Conservation (phyloP, 345 rosid species). For the Arabis hirsuta region DNA sequence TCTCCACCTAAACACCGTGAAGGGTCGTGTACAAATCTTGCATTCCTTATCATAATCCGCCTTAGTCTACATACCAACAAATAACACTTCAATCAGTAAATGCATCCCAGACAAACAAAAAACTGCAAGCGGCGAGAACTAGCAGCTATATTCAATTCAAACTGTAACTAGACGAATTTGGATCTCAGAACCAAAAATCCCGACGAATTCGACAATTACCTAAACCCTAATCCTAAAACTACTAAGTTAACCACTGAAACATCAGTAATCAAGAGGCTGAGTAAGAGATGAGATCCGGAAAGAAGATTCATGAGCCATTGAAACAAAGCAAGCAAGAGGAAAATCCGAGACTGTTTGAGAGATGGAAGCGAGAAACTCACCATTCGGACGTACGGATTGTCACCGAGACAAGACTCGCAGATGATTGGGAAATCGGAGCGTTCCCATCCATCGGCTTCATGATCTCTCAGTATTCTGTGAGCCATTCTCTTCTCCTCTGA, state of each 20-base stretch:
- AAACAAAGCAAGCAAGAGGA: not conserved
- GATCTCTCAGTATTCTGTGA: slow-evolving; percentile 79
- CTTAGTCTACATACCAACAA: slow-evolving; percentile 57
- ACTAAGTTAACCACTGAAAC: not conserved
- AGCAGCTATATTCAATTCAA: slow-evolving; percentile 16
- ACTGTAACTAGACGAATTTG: not conserved
- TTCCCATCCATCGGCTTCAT: slow-evolving; percentile 94
- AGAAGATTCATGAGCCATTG: not conserved
- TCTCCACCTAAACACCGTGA: slow-evolving; percentile 91
- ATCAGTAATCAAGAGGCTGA: too few relatives aligned
- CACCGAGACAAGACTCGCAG: slow-evolving; percentile 97
- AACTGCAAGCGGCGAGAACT: not conserved
- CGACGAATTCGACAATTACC: not conserved
- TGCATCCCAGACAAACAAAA: not conserved
- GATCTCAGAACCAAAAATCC: slow-evolving; percentile 13
- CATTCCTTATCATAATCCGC: slow-evolving; percentile 93
- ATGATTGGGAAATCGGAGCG: slow-evolving; percentile 90
- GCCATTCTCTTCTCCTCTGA: slow-evolving; percentile 58
- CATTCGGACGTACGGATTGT: slow-evolving; percentile 94
- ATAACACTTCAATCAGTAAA: slow-evolving; percentile 17
- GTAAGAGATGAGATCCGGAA: not conserved
- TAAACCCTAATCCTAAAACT: slow-evolving; percentile 5
- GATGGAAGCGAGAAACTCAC: slow-evolving; percentile 42
- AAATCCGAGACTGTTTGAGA: not conserved
- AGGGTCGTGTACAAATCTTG: slow-evolving; percentile 91